Percentiles rank a stretch among this genome's conserved stretches.
Evolutionary conservation across 2,329 filamentous ascomycete species (phyloP).

Genomic region (Pseudocercospora ulei): DNA sequence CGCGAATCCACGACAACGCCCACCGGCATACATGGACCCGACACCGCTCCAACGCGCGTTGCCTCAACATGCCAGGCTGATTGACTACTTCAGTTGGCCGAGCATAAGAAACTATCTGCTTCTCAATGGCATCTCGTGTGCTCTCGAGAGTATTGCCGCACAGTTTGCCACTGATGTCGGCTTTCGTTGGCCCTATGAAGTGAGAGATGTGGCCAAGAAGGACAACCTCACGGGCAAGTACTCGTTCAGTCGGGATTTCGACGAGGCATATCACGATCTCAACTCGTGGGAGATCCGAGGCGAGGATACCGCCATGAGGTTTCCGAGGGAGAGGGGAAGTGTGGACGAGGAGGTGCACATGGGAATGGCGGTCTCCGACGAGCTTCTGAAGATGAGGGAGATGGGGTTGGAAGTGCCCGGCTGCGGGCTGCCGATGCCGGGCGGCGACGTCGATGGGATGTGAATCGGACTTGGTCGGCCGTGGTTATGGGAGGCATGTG

Average conservation of each 20-base stretch:
- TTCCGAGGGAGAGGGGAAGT: not conserved
- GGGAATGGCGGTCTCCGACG: no score
- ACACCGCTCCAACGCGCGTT: not conserved
- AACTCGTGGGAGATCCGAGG: not conserved
- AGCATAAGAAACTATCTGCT: not conserved
- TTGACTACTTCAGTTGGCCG: not conserved
- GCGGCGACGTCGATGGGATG: no score
- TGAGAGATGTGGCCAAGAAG: not conserved
- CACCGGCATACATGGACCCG: not conserved
- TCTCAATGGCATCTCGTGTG: not conserved
- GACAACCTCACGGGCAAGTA: not conserved
- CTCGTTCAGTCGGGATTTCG: not conserved
- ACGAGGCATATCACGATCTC: not conserved
- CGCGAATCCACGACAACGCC: not conserved
- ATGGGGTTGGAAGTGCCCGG: no score
- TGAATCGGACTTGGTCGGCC: no score
- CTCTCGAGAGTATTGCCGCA: not conserved
- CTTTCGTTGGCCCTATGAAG: not conserved
- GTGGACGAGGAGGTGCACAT: no score
- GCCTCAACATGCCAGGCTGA: not conserved
- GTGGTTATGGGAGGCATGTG: no score
- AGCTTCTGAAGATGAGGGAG: no score
- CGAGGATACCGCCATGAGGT: not conserved
- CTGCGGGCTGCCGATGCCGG: no score
- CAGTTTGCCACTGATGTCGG: not conserved